These are phyloP conservation scores for Clavariopsis aquatica DNA, from an alignment of 495 filamentous ascomycete genomes.

Conservation along the genomic window DNA sequence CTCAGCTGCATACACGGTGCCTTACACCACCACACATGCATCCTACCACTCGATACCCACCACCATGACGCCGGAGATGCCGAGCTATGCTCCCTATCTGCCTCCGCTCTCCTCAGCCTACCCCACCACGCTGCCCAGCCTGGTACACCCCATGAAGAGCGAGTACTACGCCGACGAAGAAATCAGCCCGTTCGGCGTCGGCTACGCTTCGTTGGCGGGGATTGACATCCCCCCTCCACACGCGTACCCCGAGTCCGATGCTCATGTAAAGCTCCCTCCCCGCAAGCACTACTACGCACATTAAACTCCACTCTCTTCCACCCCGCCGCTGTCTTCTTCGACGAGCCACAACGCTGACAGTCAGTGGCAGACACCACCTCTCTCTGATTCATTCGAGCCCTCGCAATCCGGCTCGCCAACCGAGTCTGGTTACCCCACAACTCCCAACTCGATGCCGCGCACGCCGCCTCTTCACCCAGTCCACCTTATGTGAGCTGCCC, in stretches of 20 bases:
- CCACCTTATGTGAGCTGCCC: slow-evolving; percentile 31
- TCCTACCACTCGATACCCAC: slow-evolving; percentile 65
- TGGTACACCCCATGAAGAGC: slow-evolving; percentile 65
- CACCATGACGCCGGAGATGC: slow-evolving; percentile 55
- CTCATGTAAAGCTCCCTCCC: slow-evolving; percentile 64
- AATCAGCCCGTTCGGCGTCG: slow-evolving; percentile 73
- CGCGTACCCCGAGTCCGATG: slow-evolving; percentile 63
- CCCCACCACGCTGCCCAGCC: slow-evolving; percentile 65
- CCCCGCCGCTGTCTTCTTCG: slow-evolving; percentile 30
- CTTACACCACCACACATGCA: slow-evolving; percentile 61
- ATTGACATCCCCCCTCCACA: slow-evolving; percentile 67
- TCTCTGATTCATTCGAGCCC: slow-evolving; percentile 78
- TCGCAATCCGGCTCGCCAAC: slow-evolving; percentile 64
- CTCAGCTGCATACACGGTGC: slow-evolving; percentile 58
- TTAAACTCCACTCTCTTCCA: slow-evolving; percentile 30
- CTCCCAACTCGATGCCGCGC: slow-evolving; percentile 67
- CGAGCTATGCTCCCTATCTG: slow-evolving; percentile 63
- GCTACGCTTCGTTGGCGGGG: slow-evolving; percentile 71
- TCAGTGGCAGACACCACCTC: slow-evolving; percentile 72
- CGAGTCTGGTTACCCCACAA: slow-evolving; percentile 62
- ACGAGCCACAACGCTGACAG: slow-evolving; percentile 38
- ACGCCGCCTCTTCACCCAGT: slow-evolving; percentile 56
- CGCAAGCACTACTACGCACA: slow-evolving; percentile 42
- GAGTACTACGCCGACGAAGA: slow-evolving; percentile 64
- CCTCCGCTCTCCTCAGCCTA: slow-evolving; percentile 58